Base-by-base conservation (phyloP, 768 basidiomycete species). In the Stropharia rugosoannulata region DNA sequence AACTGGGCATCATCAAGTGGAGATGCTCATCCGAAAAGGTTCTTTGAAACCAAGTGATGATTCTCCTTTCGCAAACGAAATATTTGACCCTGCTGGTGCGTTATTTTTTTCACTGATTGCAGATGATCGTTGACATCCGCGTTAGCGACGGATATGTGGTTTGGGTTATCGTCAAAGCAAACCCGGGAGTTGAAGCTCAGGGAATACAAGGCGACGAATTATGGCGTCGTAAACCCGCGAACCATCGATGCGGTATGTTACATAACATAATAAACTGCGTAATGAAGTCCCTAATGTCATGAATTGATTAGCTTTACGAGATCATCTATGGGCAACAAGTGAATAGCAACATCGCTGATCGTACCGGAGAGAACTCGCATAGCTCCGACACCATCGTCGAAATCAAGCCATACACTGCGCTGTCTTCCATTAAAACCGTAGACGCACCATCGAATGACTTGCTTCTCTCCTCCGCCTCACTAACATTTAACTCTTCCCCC, bases 41-140 rank as follows among this genome's bases (percentile, higher is more conserved):
- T 74, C 76, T 0, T 62, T 82, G 43, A 80, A 77, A 52, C 79
- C 79, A 7, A 79, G 79, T 44, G 81, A 83, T 54, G 79, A 80
- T 54, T 75, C 78, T 1, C 78, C 78, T 1, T 83, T 82, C 58
- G 72, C 77, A 41, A 83, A 83, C 64, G 80, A 81, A 58, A 76
- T 82, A 5, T 83, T 82, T 58, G 79, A 81, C 60, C 80, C 82
- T 22, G 72, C 66, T 13, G 62, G 77, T 78, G 59, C 55, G 77
- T 67, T 11, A 27, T 29, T 49, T 22, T 37, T 6, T 9, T 25
- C 4, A 36, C 49, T 40, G 29, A 38, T n/a, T 12, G 25, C 22
- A 18, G 35, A 22, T 13, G 11, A 15, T 36, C 5, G 35, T 48
- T 16, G 58, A 25, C n/a, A 4, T 4, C 36, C 15, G 18, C 56